Conservation (phyloP, 257 asterid genomes). For the Fraxinus quadrangulata region DNA sequence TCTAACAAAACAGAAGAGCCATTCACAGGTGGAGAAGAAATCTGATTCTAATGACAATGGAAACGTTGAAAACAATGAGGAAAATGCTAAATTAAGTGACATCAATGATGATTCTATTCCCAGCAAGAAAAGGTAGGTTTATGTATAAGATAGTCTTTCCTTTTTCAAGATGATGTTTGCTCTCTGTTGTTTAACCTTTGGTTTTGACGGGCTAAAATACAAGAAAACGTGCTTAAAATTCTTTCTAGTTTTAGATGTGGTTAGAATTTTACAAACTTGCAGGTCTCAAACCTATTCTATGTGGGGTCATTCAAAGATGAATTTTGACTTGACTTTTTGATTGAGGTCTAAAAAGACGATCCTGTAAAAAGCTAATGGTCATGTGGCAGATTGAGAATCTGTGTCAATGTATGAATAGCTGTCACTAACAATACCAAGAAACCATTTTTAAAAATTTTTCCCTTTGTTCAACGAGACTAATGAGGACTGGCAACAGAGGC, state of each 20-base stretch:
- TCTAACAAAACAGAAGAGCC: slow-evolving; percentile 32
- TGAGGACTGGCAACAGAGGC: not conserved
- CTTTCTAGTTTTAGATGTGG: not conserved
- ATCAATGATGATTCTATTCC: slow-evolving; percentile 26
- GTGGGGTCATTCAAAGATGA: not conserved
- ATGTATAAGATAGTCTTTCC: too few relatives aligned
- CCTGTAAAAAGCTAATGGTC: not conserved
- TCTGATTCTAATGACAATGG: slow-evolving; percentile 37
- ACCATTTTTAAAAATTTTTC: not conserved
- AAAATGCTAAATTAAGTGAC: slow-evolving; percentile 34
- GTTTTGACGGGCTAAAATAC: slow-evolving; percentile 11
- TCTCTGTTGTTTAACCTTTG: not conserved
- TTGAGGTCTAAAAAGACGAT: not conserved
- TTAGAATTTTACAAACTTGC: not conserved
- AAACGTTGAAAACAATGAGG: slow-evolving; percentile 30
- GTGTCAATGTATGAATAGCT: not conserved
- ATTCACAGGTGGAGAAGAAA: slow-evolving; percentile 32
- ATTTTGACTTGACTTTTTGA: not conserved
- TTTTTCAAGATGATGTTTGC: not conserved
- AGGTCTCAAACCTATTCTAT: not conserved
- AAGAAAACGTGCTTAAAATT: not conserved
- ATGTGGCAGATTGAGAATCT: not conserved
- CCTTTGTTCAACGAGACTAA: not conserved
- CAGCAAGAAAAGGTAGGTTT: slow-evolving; percentile 39
- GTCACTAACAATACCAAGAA: not conserved